Evolutionary conservation across 2,329 filamentous ascomycete species (phyloP).

Genomic region (Fusarium paranaense): DNA sequence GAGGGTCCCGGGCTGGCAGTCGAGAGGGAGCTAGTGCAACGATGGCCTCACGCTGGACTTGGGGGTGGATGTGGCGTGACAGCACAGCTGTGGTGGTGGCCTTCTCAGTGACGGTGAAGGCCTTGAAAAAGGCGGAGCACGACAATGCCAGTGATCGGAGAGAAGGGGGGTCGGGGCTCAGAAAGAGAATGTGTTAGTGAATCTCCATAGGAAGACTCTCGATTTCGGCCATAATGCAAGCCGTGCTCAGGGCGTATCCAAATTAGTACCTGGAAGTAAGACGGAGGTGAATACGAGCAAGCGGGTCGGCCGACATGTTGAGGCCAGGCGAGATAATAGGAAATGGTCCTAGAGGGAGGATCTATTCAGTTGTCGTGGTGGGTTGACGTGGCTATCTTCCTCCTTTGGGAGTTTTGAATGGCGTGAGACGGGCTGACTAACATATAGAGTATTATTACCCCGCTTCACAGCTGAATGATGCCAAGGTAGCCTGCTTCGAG

Average conservation of each 20-base stretch:
- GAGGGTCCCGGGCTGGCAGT: too few species aligned
- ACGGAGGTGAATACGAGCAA: not conserved
- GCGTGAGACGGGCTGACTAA: too few species aligned
- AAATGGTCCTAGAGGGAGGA: not conserved
- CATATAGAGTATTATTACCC: too few species aligned
- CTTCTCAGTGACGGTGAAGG: not conserved
- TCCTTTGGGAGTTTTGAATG: not conserved
- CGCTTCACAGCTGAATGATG: too few species aligned
- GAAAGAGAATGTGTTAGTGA: not conserved
- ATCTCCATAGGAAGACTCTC: not conserved
- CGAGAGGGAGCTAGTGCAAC: not conserved
- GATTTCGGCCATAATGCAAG: not conserved
- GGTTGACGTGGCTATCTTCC: not conserved
- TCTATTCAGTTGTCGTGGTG: not conserved
- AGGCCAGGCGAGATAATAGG: not conserved
- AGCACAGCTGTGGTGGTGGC: not conserved
- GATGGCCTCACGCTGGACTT: not conserved
- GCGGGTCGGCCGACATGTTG: too few species aligned
- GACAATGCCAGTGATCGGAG: not conserved
- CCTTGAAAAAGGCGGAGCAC: not conserved
- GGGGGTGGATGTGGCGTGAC: not conserved
- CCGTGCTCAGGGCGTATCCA: not conserved
- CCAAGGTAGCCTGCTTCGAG: too few species aligned
- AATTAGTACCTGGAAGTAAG: not conserved
- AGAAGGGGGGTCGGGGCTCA: not conserved